Base-by-base conservation (phyloP, 2,329 filamentous ascomycete species). In the Epichloe coenophiala region DNA sequence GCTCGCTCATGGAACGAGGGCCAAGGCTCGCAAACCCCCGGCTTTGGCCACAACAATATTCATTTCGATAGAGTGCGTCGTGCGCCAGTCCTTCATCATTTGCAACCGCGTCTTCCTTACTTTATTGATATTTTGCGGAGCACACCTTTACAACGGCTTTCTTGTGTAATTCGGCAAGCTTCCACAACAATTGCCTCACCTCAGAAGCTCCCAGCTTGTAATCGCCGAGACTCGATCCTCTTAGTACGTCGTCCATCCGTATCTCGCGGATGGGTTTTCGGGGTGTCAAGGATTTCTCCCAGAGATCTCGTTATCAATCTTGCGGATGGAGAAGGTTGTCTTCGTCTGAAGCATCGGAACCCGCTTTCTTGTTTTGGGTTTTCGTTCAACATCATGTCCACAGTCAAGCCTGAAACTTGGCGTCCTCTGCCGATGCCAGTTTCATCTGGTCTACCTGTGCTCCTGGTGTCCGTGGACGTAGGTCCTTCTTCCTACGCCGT, bases 401-500 rank as follows among this genome's bases (percentile, higher is more conserved):
- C 55, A 6, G 12, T 35, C 7, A 35, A 21, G 38, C 39, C 38
- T 38, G 44, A 40, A 15, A 60, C 61, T 57, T 80, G 77, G 77
- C 67, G 69, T 47, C 69, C 69, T 35, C 61, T 72, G 36, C 53
- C 64, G 15, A 47, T 57, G 19, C 43, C 46, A 19, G 41, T 31
- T 27, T 69, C 70, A 37, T 59, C 65, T 12, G 64, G 66, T 17
- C 57, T 81, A 5, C 84, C 84, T 11, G 69, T 75, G 38, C 71
- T 90, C 7, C 71, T 90, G 36, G 71, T 85, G 42, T 84, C 84
- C 54, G 70, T 76, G 19, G 60, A 65, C 31, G 80, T 84, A 59
- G 68, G 68, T 5, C 48, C 69, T 15, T 65, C 73, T 21, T 75
- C 78, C 11, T 90, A 90, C 67, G 73, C 69, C 2, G 63, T 90